Percentiles rank a stretch among this genome's conserved stretches.
Evolutionary conservation across 768 basidiomycete species (phyloP).

Genomic region (Phallus indusiatus): DNA sequence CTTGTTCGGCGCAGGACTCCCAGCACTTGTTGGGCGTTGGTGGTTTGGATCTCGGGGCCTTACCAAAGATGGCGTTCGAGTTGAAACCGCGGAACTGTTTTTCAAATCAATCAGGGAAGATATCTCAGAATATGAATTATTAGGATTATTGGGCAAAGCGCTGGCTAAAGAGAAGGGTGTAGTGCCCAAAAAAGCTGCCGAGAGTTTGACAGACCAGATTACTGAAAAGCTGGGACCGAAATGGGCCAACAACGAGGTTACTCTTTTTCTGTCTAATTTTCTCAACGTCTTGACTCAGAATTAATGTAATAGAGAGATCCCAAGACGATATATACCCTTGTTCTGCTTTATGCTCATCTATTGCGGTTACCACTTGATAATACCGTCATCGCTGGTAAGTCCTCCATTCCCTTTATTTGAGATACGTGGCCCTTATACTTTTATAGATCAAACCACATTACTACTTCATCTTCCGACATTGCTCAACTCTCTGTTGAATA

Average conservation of each 20-base stretch:
- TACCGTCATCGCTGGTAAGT: constrained; percentile 53
- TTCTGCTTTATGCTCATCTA: constrained; percentile 79
- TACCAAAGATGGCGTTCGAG: constrained; percentile 88
- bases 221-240: constrained; percentile 14
- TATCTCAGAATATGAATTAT: constrained; percentile 58
- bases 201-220: constrained; percentile 44
- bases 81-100: constrained; percentile 72
- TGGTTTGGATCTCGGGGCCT: constrained; percentile 89
- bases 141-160: constrained; percentile 59
- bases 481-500: constrained; percentile 72
- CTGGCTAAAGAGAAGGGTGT: constrained; percentile 47
- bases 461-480: constrained; percentile 65
- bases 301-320: not conserved
- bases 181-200: constrained; percentile 28
- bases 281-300: not conserved
- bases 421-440: constrained; percentile 2
- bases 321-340: constrained; percentile 39
- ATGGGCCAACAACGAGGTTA: constrained; percentile 28
- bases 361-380: constrained; percentile 52
- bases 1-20: constrained; percentile 80
- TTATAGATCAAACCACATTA: constrained; percentile 62
- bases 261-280: constrained; percentile 25
- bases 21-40: constrained; percentile 86
- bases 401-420: not conserved
- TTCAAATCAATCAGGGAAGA: constrained; percentile 85